Conservation (phyloP, 176 grass and related monocot species). For the Hyparrhenia diplandra region DNA sequence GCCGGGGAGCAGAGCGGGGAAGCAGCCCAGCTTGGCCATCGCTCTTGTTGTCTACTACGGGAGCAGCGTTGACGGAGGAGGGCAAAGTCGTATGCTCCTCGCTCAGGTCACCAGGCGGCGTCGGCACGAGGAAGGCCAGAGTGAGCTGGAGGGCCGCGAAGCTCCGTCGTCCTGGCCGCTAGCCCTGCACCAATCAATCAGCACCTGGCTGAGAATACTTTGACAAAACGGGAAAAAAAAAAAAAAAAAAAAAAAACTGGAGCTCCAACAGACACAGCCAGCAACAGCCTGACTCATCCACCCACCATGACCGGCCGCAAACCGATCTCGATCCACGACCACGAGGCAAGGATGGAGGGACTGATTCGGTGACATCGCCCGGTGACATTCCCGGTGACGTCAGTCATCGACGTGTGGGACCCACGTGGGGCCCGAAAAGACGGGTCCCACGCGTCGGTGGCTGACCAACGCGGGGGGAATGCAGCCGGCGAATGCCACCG, state of each 20-base stretch:
- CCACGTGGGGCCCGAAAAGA: too few species aligned
- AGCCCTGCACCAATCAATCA: conserved; percentile 39
- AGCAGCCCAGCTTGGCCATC: conserved; percentile 73
- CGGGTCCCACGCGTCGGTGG: too few species aligned
- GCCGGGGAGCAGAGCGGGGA: conserved; percentile 47
- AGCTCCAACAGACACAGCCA: background rate
- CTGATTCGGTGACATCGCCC: too few species aligned
- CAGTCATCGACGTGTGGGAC: too few species aligned
- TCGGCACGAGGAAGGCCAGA: conserved; percentile 65
- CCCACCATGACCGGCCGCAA: background rate
- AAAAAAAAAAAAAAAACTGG: background rate
- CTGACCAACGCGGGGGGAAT: too few species aligned
- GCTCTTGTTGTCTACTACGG: too few species aligned
- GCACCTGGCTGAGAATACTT: background rate
- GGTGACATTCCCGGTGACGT: too few species aligned
- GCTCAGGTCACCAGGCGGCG: conserved; percentile 46
- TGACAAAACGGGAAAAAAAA: too few species aligned
- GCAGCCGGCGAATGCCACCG: too few species aligned
- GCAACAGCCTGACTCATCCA: background rate
- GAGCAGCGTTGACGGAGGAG: background rate
- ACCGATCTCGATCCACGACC: background rate
- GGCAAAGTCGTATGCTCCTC: conserved; percentile 46
- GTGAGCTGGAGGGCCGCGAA: conserved; percentile 40
- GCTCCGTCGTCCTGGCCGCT: conserved; percentile 38
- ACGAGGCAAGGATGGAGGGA: background rate